A percentile compares a stretch with the other conserved stretches of the same genome.
Evolutionary conservation across 2,329 filamentous ascomycete genomes (phyloP).

Genomic region (Curvularia lunata): DNA sequence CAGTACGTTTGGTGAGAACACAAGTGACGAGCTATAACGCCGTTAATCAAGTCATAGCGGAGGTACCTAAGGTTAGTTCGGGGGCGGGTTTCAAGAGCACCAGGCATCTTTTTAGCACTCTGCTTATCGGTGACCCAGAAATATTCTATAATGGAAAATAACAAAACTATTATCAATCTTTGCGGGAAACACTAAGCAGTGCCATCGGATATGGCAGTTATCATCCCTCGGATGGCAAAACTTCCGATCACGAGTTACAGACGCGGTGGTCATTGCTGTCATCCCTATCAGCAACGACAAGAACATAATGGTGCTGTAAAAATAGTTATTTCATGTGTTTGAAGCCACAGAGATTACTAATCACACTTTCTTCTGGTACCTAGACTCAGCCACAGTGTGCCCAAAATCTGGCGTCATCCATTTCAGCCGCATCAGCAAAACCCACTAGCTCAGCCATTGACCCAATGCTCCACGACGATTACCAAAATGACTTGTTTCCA

Average conservation of each 20-base stretch:
- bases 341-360: conserved; percentile 4
- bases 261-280: neutral
- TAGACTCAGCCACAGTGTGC: conserved; percentile 8
- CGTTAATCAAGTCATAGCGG: neutral
- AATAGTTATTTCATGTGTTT: too few relatives aligned
- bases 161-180: neutral
- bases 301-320: neutral
- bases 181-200: neutral
- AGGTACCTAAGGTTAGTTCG: neutral
- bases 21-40: neutral
- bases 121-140: conserved; percentile 6
- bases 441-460: conserved; percentile 5
- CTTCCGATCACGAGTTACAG: neutral
- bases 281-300: neutral
- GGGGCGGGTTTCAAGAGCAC: neutral
- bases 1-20: neutral
- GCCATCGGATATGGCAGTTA: neutral
- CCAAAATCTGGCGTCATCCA: conserved; percentile 10
- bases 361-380: neutral
- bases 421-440: conserved; percentile 10
- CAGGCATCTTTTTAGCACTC: neutral
- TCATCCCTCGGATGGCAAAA: neutral
- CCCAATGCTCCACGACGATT: neutral
- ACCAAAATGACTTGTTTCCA: neutral
- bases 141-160: conserved; percentile 13